These are phyloP conservation scores for Eucalyptus curtisii DNA, from an alignment of 345 rosid genomes.

Conservation along the genomic window DNA sequence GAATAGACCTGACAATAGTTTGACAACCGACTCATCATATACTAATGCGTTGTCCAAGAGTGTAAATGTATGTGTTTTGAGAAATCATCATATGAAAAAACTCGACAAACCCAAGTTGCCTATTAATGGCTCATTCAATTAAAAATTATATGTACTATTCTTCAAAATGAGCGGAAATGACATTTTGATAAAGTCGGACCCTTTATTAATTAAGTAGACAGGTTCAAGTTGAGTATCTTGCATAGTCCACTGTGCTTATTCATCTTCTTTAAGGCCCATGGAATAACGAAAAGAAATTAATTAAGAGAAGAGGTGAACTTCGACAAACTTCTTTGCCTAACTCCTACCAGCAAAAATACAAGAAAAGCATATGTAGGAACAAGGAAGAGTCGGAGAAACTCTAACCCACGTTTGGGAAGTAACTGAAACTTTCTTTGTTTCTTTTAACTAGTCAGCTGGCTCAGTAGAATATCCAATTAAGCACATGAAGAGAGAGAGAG, in stretches of 20 bases:
- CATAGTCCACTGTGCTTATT: neutral
- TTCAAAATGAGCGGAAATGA: neutral
- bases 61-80: neutral
- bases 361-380: neutral
- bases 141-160: neutral
- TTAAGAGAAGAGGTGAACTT: neutral
- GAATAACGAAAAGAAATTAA: neutral
- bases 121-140: neutral
- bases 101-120: neutral
- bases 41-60: neutral
- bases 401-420: neutral
- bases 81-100: neutral
- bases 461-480: neutral
- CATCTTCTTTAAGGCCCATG: neutral
- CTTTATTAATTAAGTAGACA: neutral
- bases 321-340: neutral
- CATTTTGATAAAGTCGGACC: neutral
- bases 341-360: neutral
- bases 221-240: neutral
- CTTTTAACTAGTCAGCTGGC: neutral
- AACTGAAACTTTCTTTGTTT: neutral
- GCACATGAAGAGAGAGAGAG: neutral
- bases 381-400: neutral
- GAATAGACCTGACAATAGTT: neutral
- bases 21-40: accelerated